These are phyloP conservation scores for Venturia pyrina DNA, from an alignment of 2,329 filamentous ascomycete species.

Conservation along the genomic window DNA sequence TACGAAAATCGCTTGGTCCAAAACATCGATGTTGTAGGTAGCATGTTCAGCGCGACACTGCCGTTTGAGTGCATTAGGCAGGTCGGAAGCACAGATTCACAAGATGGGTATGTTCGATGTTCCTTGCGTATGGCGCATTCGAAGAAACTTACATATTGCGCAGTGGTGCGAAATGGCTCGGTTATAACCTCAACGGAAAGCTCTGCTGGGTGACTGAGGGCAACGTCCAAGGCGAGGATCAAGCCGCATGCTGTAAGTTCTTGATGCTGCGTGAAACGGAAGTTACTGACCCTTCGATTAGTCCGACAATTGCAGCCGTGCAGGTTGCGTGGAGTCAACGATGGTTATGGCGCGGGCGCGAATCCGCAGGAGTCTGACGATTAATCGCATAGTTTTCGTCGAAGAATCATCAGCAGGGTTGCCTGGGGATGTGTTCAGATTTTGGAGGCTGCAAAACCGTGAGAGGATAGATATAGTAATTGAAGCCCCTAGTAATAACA, in stretches of 20 bases:
- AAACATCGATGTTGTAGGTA: background rate
- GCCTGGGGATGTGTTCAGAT: too few relatives aligned
- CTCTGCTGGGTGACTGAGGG: constrained; percentile 6
- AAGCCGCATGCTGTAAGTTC: constrained; percentile 5
- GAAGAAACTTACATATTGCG: background rate
- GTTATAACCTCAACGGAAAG: constrained; percentile 1
- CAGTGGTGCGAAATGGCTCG: constrained; percentile 5
- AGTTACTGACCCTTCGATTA: background rate
- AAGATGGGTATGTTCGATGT: background rate
- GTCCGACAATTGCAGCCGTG: background rate
- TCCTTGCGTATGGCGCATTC: background rate
- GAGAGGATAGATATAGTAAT: too few relatives aligned
- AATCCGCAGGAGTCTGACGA: too few relatives aligned
- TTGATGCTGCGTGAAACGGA: too few relatives aligned
- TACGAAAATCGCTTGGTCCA: constrained; percentile 1
- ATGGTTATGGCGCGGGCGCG: too few relatives aligned
- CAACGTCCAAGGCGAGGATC: constrained; percentile 2
- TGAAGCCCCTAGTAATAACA: too few relatives aligned
- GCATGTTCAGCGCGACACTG: background rate
- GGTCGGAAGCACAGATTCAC: background rate
- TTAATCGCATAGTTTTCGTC: too few relatives aligned
- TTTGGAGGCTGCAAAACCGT: too few relatives aligned
- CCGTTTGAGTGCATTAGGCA: constrained; percentile 6
- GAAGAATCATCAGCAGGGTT: too few relatives aligned
- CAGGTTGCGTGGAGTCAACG: background rate